Evolutionary conservation across 306 rosid genomes (phyloP).

Genomic region (Fragaria vesca): DNA sequence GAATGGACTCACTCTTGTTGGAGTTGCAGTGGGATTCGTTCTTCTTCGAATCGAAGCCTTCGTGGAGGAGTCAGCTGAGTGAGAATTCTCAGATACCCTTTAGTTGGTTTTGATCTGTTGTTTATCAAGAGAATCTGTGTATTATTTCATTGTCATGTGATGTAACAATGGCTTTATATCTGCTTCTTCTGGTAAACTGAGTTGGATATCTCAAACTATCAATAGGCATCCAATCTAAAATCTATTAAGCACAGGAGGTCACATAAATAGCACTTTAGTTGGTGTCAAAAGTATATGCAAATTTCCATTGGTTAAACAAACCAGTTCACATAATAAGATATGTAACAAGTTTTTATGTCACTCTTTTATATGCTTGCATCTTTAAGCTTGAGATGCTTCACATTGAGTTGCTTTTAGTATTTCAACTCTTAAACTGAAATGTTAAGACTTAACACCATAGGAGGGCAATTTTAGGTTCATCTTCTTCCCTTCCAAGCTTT

Average conservation of each 20-base stretch:
- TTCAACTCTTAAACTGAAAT: background rate
- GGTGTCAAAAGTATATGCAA: background rate
- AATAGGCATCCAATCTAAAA: background rate
- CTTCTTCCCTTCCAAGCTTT: background rate
- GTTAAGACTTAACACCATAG: background rate
- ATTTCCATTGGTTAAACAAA: background rate
- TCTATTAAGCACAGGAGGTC: background rate
- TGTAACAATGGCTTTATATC: conserved; percentile 20
- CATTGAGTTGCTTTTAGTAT: background rate
- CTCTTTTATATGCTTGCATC: background rate
- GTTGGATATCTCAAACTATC: background rate
- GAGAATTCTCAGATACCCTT: background rate
- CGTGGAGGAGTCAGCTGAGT: conserved; percentile 63
- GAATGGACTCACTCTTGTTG: conserved; percentile 65
- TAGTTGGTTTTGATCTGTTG: background rate
- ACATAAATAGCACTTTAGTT: background rate
- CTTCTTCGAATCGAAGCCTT: conserved; percentile 78
- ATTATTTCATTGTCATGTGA: conserved; percentile 30
- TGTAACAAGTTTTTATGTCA: background rate
- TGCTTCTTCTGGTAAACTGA: background rate
- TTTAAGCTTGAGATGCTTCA: background rate
- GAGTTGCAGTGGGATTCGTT: conserved; percentile 86
- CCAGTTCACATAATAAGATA: background rate
- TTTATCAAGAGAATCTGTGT: conserved; percentile 19
- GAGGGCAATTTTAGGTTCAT: background rate